Base-by-base conservation (phyloP, 1,284 basidiomycete genomes). In the Ceratobasidium sp. region DNA sequence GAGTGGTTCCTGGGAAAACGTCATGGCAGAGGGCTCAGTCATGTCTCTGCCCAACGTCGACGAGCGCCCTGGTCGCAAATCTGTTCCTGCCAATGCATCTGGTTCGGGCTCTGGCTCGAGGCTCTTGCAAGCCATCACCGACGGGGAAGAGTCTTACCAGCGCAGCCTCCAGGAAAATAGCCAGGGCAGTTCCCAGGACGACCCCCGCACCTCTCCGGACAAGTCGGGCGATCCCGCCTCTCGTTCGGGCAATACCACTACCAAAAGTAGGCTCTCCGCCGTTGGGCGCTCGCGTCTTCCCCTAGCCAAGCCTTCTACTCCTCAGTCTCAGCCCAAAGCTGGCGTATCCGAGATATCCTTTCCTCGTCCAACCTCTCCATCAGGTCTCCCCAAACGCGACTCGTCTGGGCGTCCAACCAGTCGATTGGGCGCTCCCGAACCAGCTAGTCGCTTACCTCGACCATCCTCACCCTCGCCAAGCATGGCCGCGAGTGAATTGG, bases 1-100 rank as follows among this genome's bases (percentile, higher is more conserved):
- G 25, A 65, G 62, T n/a, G 62, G 62, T 35, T 53, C 49, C 15
- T 65, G 62, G 62, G 62, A 65, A 53, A 65, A 65, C 38, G 49
- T 65, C 20, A 52, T 65, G 49, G 10, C 45, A 47, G 62, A 50
- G 20, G 62, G 50, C 17, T 53, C 49, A 3, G 29, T 65, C 20
- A n/a, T 65, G 22, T 38, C 49, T 22, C 42, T 65, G 49, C 62
- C 62, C 17, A 53, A 42, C 13, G 34, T 49, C 13, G 47, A 47
- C 27, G 49, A 54, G 7, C 62, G 62, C 25, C 58, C 57, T 8
- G 17, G 22, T 17, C 35, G 35, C 8, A 42, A 20, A 35, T 38
- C 62, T 25, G 50, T 42, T 34, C 49, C 50, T 47, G 3, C 22
- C 62, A 10, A n/a, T 40, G 49, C 49, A 31, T 52, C 49, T 1